Conservation (phyloP, 148 eudicot genomes). For the Cornus florida region DNA sequence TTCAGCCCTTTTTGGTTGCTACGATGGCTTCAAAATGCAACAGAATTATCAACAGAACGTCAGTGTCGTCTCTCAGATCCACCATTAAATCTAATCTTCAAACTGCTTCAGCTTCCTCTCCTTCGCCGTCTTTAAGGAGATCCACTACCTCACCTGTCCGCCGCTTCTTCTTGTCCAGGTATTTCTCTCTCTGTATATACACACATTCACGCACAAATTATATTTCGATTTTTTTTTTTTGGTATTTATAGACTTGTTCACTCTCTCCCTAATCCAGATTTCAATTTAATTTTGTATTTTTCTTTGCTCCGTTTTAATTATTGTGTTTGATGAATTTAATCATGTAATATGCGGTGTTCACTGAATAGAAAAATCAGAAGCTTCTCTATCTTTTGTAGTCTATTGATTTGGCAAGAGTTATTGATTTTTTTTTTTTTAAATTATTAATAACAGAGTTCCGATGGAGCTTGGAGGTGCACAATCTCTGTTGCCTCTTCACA, state of each 20-base stretch:
- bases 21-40: slow-evolving; percentile 59
- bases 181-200: too few relatives aligned
- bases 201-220: background rate
- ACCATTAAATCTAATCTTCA: slow-evolving; percentile 30
- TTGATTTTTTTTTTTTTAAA: background rate
- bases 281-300: background rate
- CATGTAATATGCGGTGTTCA: too few relatives aligned
- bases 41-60: slow-evolving; percentile 45
- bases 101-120: slow-evolving; percentile 9
- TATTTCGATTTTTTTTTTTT: too few relatives aligned
- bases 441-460: slow-evolving; percentile 33
- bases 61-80: slow-evolving; percentile 50
- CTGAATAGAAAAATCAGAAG: too few relatives aligned
- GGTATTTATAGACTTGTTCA: too few relatives aligned
- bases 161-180: slow-evolving; percentile 55
- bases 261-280: too few relatives aligned
- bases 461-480: slow-evolving; percentile 55
- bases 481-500: slow-evolving; percentile 72
- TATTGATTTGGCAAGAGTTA: too few relatives aligned
- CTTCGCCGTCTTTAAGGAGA: slow-evolving; percentile 22
- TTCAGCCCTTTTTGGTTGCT: background rate
- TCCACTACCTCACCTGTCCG: slow-evolving; percentile 35
- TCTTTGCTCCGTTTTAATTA: background rate
- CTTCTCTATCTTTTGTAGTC: too few relatives aligned
- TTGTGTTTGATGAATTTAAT: too few relatives aligned